Conservation (phyloP, 1,284 basidiomycete species). For the Ceratobasidium sp. region DNA sequence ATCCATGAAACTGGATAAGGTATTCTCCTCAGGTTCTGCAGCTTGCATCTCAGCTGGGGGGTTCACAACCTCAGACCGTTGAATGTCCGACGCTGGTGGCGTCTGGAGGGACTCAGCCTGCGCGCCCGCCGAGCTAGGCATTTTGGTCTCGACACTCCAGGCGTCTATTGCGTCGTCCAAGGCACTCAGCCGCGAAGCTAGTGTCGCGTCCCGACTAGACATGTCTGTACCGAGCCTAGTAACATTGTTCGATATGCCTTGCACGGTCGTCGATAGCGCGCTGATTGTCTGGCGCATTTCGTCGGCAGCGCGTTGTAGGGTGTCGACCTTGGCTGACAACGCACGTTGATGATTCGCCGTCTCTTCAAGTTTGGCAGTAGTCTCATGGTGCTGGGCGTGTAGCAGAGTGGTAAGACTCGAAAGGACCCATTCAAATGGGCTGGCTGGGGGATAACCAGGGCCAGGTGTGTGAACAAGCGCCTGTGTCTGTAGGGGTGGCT, state of each 20-base stretch:
- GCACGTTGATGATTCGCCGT: background rate
- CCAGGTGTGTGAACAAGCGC: background rate
- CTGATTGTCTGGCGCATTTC: background rate
- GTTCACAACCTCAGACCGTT: no score
- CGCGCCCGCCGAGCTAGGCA: background rate
- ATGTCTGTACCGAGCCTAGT: constrained; percentile 8
- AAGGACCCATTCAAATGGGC: constrained; percentile 18
- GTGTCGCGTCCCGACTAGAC: constrained; percentile 21
- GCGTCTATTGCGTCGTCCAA: constrained; percentile 24
- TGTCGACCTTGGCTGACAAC: constrained; percentile 2
- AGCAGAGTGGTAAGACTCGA: background rate
- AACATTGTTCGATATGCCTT: background rate
- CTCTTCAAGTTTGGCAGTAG: background rate
- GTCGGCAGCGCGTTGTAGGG: background rate
- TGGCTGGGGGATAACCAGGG: background rate
- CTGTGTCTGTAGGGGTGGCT: background rate
- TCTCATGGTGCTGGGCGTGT: constrained; percentile 4
- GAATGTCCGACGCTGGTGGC: constrained; percentile 8
- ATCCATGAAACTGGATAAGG: background rate
- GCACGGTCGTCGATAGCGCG: background rate
- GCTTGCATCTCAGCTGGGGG: no score
- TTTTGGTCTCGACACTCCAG: background rate
- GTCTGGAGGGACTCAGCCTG: constrained; percentile 3
- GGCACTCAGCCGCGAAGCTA: constrained; percentile 5
- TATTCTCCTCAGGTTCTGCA: no score